A percentile compares a stretch with the other conserved stretches of the same genome.
phyloP scores from a whole-genome alignment of 2,329 filamentous ascomycete species.

The Colletotrichum gigasporum region DNA sequence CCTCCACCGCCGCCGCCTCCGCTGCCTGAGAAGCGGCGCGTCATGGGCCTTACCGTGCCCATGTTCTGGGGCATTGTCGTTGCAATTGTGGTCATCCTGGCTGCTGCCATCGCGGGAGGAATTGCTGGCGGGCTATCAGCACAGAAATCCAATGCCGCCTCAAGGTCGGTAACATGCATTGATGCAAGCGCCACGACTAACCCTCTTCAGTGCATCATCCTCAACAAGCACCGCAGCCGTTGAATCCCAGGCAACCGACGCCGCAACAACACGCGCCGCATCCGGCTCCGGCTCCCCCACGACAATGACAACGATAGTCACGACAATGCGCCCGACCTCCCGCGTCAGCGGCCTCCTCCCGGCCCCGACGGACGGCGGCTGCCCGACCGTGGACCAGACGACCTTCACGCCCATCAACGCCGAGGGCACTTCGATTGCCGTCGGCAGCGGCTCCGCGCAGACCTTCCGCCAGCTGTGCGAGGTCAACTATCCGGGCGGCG shows the following conservation, averaged over 20 bases:
- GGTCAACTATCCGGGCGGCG: constrained; percentile 32
- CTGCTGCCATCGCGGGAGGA: constrained; percentile 32
- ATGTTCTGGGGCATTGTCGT: constrained; percentile 33
- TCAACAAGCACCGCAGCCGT: neutral
- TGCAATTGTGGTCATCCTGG: constrained; percentile 29
- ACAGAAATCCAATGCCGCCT: constrained; percentile 3
- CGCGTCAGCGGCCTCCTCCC: constrained; percentile 6
- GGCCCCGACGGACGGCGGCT: constrained; percentile 33
- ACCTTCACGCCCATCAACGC: constrained; percentile 28
- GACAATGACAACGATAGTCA: neutral
- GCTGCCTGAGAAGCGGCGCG: neutral
- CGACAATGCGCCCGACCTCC: neutral
- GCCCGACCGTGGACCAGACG: constrained; percentile 32
- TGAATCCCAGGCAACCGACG: neutral
- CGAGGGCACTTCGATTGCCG: neutral
- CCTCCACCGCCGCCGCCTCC: neutral
- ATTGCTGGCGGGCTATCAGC: constrained; percentile 33
- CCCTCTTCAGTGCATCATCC: neutral
- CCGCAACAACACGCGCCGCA: neutral
- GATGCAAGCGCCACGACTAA: no score
- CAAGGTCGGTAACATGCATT: neutral
- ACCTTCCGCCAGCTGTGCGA: constrained; percentile 31
- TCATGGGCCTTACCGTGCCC: constrained; percentile 33
- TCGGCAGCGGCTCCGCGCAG: neutral
- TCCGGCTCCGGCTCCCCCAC: neutral